phyloP scores from a whole-genome alignment of 2,329 filamentous ascomycete genomes.

The Emmonsiellopsis sp. region DNA sequence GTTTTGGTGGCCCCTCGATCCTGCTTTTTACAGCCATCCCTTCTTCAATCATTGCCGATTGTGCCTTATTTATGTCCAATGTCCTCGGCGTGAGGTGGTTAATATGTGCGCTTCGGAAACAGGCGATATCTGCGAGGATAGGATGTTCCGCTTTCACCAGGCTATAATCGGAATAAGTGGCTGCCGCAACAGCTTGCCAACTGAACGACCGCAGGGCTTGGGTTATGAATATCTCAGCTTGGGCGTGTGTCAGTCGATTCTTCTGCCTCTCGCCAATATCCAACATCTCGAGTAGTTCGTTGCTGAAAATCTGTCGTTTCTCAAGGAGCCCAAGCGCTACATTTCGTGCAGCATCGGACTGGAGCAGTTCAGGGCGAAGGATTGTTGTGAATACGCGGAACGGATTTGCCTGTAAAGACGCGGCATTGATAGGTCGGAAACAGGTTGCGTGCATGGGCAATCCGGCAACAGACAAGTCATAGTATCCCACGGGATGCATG shows the following conservation, averaged over 20 bases:
- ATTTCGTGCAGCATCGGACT: constrained; percentile 19
- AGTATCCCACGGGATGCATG: constrained; percentile 45
- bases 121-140: constrained; percentile 41
- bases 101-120: constrained; percentile 39
- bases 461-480: constrained; percentile 40
- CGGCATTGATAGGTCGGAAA: constrained; percentile 35
- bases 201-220: constrained; percentile 41
- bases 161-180: constrained; percentile 35
- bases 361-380: constrained; percentile 35
- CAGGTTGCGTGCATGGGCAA: constrained; percentile 46
- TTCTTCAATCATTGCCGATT: constrained; percentile 33
- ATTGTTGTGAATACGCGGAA: constrained; percentile 39
- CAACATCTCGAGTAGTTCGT: constrained; percentile 30
- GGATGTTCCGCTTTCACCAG: constrained; percentile 37
- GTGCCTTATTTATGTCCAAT: constrained; percentile 40
- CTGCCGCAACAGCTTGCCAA: constrained; percentile 38
- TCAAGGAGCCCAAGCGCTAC: constrained; percentile 27
- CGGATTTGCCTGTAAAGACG: constrained; percentile 33
- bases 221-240: constrained; percentile 32
- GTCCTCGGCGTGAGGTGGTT: constrained; percentile 47
- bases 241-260: constrained; percentile 17
- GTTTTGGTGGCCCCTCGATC: constrained; percentile 44
- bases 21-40: constrained; percentile 40
- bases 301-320: constrained; percentile 36
- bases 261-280: constrained; percentile 24